Evolutionary conservation across 805 yeast species (phyloP), one percentile per base, ranked within the genome.

Genomic region (Kuraishia molischiana): DNA sequence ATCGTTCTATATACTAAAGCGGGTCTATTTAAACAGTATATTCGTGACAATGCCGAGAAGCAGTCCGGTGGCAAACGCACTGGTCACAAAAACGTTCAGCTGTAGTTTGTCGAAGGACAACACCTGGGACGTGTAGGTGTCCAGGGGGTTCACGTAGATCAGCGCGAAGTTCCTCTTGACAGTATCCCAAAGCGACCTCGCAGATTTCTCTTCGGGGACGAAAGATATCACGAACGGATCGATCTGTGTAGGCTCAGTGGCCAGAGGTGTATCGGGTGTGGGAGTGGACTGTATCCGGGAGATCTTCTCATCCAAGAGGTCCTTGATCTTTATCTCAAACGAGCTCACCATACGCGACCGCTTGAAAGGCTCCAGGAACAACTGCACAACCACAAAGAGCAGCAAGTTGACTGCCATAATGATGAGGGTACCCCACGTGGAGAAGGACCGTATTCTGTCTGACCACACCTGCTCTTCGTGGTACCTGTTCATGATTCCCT

Each of bases 401-500:
- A 83, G 37, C 19, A 90, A 69, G 61, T 92, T 92, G 44, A 86
- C 71, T 1, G 86, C 92, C 95, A 89, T 86, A 32, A 92, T 66
- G 3, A 79, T 62, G 69, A 92, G 77, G 0, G 99, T 92, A 2
- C 97, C 98, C 95, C 96, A 92, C 0, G 97, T 89, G 4, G 95
- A 85, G 4, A 95, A 86, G 46, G 89, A 73, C 43, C 98, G 67
- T 42, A 92, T 92, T 58, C 89, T 89, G 59, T 92, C 98, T 2
- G 96, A 85, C 97, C 98, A 92, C 5, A 92, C 77, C 58, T 92
- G 97, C 52, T 92, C 99, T 55, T 92, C 97, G 44, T 90, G 95
- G 51, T 92, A 92, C 47, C 97, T 66, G 2, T 87, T 78, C 51
- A 90, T 65, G 14, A 92, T 92, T 41, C 85, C 79, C 40, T 78